Percentiles rank a stretch among this genome's conserved stretches.
These are phyloP conservation scores for Acer saccharum DNA, from an alignment of 345 rosid species.

Conservation along the genomic window DNA sequence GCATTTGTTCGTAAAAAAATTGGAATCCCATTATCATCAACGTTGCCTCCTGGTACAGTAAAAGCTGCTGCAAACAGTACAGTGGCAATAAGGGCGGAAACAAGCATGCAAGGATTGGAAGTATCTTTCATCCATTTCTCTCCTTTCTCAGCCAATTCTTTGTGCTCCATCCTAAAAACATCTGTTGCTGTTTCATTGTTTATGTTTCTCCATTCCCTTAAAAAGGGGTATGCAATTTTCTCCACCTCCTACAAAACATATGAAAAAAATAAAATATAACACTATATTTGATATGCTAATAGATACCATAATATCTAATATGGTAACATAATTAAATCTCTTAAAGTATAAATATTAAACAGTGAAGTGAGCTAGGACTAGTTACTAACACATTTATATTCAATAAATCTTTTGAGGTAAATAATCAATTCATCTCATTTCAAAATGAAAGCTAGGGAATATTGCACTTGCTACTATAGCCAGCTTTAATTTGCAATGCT, in stretches of 20 bases:
- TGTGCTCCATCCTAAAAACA: slow-evolving; percentile 15
- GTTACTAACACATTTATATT: too few species aligned
- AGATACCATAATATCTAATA: too few species aligned
- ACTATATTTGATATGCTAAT: too few species aligned
- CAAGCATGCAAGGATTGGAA: slow-evolving; percentile 11
- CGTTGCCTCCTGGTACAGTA: slow-evolving; percentile 24
- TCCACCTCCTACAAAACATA: slow-evolving; percentile 18
- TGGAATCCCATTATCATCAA: neutral
- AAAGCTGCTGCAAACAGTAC: slow-evolving; percentile 24
- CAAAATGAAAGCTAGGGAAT: too few species aligned
- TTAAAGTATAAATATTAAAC: too few species aligned
- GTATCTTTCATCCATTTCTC: slow-evolving; percentile 22
- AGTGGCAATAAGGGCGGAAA: slow-evolving; percentile 17
- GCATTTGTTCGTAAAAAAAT: slow-evolving; percentile 1
- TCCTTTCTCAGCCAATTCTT: slow-evolving; percentile 11
- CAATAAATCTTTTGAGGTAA: too few species aligned
- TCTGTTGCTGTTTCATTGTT: slow-evolving; percentile 4
- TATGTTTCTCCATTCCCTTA: neutral
- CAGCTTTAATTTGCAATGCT: too few species aligned
- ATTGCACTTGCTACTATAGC: too few species aligned
- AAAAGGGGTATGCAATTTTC: neutral
- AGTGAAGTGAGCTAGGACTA: too few species aligned
- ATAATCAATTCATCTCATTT: too few species aligned
- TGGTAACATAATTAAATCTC: too few species aligned
- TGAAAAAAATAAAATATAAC: too few species aligned